phyloP scores from a whole-genome alignment of 2,329 filamentous ascomycete genomes.

The Aureobasidium zeae region DNA sequence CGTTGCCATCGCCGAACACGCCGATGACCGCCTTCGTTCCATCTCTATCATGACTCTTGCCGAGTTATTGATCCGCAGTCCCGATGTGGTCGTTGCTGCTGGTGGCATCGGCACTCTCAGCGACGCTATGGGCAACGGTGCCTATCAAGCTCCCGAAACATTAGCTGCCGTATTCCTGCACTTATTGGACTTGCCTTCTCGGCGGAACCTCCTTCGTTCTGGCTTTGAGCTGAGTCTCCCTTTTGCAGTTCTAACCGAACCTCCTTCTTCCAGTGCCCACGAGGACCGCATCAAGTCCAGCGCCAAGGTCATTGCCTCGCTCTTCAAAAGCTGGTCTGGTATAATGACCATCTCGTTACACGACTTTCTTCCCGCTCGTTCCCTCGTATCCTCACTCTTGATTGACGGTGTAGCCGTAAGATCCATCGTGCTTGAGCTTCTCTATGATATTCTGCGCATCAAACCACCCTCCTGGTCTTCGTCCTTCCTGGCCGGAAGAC shows the following conservation, averaged over 20 bases:
- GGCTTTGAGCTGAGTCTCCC: slow-evolving; percentile 78
- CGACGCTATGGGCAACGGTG: slow-evolving; percentile 83
- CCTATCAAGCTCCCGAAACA: slow-evolving; percentile 86
- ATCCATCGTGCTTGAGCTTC: slow-evolving; percentile 77
- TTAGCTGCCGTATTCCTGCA: slow-evolving; percentile 81
- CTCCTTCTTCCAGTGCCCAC: slow-evolving; percentile 46
- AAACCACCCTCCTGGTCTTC: slow-evolving; percentile 93
- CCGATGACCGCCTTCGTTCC: slow-evolving; percentile 73
- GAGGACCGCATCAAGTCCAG: slow-evolving; percentile 70
- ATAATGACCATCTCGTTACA: slow-evolving; percentile 83
- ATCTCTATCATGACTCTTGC: slow-evolving; percentile 90
- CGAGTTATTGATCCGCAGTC: slow-evolving; percentile 82
- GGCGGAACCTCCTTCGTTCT: slow-evolving; percentile 71
- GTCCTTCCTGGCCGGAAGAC: slow-evolving; percentile 83
- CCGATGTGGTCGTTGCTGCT: slow-evolving; percentile 67
- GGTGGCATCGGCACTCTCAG: slow-evolving; percentile 80
- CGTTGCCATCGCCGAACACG: slow-evolving; percentile 79
- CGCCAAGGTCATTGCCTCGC: slow-evolving; percentile 80
- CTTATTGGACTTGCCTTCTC: slow-evolving; percentile 73
- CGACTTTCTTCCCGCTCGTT: slow-evolving; percentile 73
- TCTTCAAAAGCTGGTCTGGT: slow-evolving; percentile 89
- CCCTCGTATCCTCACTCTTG: slow-evolving; percentile 60
- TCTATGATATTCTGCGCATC: slow-evolving; percentile 78
- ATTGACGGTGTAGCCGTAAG: slow-evolving; percentile 48
- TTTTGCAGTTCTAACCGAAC: slow-evolving; percentile 89